Base-by-base conservation (phyloP, 2,329 filamentous ascomycete species). In the Talaromyces amestolkiae region DNA sequence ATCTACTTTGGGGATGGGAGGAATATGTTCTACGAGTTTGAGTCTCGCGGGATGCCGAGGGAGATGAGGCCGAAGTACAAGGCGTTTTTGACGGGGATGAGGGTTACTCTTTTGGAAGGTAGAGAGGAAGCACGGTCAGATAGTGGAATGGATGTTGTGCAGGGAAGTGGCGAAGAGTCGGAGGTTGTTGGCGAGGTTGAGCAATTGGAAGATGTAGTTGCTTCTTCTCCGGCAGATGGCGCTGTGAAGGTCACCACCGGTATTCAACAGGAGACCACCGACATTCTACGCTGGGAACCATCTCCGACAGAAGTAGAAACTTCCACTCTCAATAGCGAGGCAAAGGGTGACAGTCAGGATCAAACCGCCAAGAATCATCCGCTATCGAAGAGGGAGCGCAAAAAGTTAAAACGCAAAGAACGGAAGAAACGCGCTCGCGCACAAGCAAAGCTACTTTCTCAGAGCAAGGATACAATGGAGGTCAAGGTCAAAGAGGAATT, bases 1-100 rank as follows among this genome's bases (percentile, higher is more conserved):
- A 53, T 63, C 2, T 56, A 45, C 19, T 63, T 63, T 17, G 9
- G 35, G 4, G 49, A 63, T 24, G 37, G 49, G 17, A 10, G 15
- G 7, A 63, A 45, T 27, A 37, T 63, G 3, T 63, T 63, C 4
- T 63, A 45, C 24, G 61, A 63, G 8, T 39, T 27, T n/a, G 10
- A 13, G 7, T 22, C 41, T 22, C 6, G 27, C 0, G 49, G 61
- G 2, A 63, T 63, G 37, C 47, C 60, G 15, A 4, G 33, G 13
- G 22, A 19, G 9, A 13, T 53, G 15, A 63, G 19, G 35, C 9
- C 4, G 47, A 56, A 63, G 8, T 63, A 63, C 27, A 31, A 33
- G 10, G 33, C 9, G 17, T 27, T 45, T 27, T 19, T 63, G 15
- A 19, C 2, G 15, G 13, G 11, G 15, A 19, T 63, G 61, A 31